These are phyloP conservation scores for Leccinum fibrillosum DNA, from an alignment of 768 basidiomycete species.

Conservation along the genomic window DNA sequence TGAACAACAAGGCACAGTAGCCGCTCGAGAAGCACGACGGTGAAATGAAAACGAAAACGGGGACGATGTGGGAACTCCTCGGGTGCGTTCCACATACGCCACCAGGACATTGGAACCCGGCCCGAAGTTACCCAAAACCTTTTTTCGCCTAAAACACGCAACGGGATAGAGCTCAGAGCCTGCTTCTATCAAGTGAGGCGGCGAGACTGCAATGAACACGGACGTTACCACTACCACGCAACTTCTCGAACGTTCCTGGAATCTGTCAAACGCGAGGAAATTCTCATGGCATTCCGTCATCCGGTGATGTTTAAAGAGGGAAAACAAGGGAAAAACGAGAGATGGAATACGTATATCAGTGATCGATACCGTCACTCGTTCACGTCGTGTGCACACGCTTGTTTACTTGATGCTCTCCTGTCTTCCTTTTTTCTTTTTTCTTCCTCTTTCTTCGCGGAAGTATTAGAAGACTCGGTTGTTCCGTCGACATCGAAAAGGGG, in stretches of 20 bases:
- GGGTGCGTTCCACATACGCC: neutral
- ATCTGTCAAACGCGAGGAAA: neutral
- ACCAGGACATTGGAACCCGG: constrained; percentile 3
- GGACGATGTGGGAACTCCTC: neutral
- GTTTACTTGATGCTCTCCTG: neutral
- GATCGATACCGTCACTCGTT: constrained; percentile 5
- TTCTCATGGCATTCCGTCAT: constrained; percentile 21
- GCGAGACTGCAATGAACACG: neutral
- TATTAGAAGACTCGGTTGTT: constrained; percentile 4
- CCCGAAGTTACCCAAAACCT: constrained; percentile 2
- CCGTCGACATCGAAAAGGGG: neutral
- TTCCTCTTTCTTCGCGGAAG: constrained; percentile 5
- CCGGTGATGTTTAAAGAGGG: neutral
- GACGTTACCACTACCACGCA: neutral
- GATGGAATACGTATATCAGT: constrained; percentile 1
- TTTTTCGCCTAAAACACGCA: neutral
- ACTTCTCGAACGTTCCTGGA: constrained; percentile 11
- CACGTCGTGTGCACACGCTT: neutral
- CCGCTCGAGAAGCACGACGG: neutral
- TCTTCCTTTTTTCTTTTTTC: neutral
- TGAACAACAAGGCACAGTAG: constrained; percentile 6
- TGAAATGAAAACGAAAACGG: neutral
- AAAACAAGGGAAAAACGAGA: neutral
- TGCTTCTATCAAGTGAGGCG: neutral
- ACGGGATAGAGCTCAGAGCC: neutral